A percentile compares a stretch with the other conserved stretches of the same genome.
These are phyloP conservation scores for Corchorus capsularis DNA, from an alignment of 345 rosid genomes.

Conservation along the genomic window DNA sequence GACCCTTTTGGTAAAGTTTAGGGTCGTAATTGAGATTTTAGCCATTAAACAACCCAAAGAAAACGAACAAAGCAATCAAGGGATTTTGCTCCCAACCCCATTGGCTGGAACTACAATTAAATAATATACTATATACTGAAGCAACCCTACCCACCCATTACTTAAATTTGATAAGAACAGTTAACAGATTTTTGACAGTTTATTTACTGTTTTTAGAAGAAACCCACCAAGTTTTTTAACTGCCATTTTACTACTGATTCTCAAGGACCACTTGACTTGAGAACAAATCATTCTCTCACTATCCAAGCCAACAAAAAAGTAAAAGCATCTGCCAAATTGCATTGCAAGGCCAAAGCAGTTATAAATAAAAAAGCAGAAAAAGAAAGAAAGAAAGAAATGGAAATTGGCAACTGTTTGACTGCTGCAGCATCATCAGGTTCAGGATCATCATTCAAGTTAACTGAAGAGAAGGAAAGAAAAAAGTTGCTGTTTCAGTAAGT, in stretches of 20 bases:
- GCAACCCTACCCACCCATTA: neutral
- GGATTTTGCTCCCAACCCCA: neutral
- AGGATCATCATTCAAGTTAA: neutral
- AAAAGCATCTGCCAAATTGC: conserved; percentile 21
- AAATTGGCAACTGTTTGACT: conserved; percentile 3
- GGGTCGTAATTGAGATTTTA: too few species aligned
- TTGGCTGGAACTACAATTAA: neutral
- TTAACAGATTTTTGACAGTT: neutral
- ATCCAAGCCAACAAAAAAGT: neutral
- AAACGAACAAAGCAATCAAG: neutral
- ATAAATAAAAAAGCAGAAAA: neutral
- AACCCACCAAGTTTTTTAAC: neutral
- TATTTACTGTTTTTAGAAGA: conserved; percentile 7
- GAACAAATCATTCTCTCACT: neutral
- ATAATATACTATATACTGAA: too few species aligned
- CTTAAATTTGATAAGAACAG: neutral
- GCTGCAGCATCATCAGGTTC: neutral
- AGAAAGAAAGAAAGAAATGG: neutral
- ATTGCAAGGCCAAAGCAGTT: conserved; percentile 18
- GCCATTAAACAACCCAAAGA: neutral
- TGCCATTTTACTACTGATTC: neutral
- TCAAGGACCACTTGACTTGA: neutral
- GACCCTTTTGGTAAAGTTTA: too few species aligned
- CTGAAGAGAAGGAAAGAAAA: conserved; percentile 32
- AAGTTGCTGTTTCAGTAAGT: conserved; percentile 10